Evolutionary conservation across 129 eudicot genomes (phyloP).

Genomic region (Gnaphalium uliginosum): DNA sequence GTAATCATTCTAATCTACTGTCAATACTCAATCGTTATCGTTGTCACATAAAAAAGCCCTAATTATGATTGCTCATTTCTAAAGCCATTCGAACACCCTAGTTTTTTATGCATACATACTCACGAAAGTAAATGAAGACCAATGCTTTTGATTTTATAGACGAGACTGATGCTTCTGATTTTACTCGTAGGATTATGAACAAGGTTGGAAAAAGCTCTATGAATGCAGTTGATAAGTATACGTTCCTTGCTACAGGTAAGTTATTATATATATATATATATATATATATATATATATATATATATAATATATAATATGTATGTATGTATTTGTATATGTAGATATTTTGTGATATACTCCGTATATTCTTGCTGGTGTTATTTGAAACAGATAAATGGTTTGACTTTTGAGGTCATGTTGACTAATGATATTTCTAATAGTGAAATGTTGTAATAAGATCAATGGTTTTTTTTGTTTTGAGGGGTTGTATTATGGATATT

Average conservation of each 20-base stretch:
- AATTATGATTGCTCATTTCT: conserved; percentile 17
- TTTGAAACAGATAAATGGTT: neutral
- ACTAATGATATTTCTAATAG: neutral
- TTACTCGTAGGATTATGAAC: no score
- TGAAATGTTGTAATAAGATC: neutral
- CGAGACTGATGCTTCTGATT: no score
- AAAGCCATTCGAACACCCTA: conserved; percentile 21
- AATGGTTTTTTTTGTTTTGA: neutral
- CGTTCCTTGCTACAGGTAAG: no score
- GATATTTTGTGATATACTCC: neutral
- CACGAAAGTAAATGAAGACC: conserved; percentile 36
- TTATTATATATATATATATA: no score
- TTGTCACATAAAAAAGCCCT: conserved; percentile 24
- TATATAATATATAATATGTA: no score
- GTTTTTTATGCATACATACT: conserved; percentile 10
- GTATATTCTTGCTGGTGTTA: neutral
- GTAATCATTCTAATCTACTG: neutral
- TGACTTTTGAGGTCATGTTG: neutral
- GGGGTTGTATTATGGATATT: neutral
- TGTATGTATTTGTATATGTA: neutral
- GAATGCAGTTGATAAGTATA: no score
- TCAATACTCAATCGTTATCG: neutral
- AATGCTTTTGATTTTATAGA: conserved; percentile 50
- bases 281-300: no score
- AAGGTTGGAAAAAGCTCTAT: no score